Percentiles rank a stretch among this genome's conserved stretches.
Conservation (phyloP, 495 filamentous ascomycete species). For the Aspergillus steynii region DNA sequence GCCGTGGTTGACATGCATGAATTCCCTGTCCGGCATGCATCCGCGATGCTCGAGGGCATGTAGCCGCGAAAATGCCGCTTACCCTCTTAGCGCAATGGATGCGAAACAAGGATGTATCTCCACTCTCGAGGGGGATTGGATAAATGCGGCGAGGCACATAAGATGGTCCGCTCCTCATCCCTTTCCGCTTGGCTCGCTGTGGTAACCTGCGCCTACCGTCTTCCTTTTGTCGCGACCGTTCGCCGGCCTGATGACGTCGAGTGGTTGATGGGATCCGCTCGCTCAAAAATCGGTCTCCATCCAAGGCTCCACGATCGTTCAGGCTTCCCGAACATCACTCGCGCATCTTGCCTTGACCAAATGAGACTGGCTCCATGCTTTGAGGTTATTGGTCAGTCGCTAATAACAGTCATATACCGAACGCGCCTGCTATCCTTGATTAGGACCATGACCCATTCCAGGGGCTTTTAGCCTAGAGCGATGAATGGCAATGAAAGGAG, state of each 20-base stretch:
- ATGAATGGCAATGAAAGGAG: constrained; percentile 18
- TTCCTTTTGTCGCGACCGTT: neutral
- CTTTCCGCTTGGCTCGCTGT: neutral
- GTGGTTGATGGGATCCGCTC: neutral
- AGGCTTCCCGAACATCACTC: constrained; percentile 9
- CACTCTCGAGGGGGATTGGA: neutral
- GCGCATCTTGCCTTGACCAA: neutral
- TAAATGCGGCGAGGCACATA: neutral
- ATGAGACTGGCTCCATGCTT: neutral
- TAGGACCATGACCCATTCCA: constrained; percentile 13
- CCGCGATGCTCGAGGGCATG: neutral
- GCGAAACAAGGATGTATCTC: neutral
- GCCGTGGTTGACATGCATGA: constrained; percentile 30
- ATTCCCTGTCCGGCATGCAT: constrained; percentile 19
- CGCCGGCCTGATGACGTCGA: neutral
- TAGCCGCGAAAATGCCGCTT: constrained; percentile 2
- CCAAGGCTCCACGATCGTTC: constrained; percentile 16
- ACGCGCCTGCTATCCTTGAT: constrained; percentile 19
- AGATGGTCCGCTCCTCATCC: neutral
- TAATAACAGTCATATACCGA: constrained; percentile 16
- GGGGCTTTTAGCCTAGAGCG: constrained; percentile 12
- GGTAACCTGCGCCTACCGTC: neutral
- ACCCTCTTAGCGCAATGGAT: neutral
- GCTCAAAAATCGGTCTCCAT: constrained; percentile 3
- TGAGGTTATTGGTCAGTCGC: constrained; percentile 16